Evolutionary conservation across 2,329 filamentous ascomycete species (phyloP).

Genomic region (Cadophora sp.): DNA sequence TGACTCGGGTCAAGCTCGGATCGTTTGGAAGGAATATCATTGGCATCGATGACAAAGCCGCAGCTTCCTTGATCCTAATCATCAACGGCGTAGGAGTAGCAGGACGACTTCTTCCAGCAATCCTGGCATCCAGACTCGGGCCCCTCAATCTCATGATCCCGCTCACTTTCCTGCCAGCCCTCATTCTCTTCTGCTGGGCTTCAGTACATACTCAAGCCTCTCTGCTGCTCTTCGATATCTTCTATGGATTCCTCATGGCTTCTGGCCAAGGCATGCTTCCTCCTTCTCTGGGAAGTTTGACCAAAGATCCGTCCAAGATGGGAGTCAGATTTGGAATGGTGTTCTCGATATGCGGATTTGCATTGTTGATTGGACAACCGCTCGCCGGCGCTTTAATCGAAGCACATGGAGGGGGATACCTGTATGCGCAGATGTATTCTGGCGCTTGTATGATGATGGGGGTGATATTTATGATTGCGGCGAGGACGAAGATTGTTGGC

Average conservation of each 20-base stretch:
- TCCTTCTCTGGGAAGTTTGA: slow-evolving; percentile 54
- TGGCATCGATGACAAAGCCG: slow-evolving; percentile 46
- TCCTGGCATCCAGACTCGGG: slow-evolving; percentile 54
- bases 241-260: slow-evolving; percentile 57
- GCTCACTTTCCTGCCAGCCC: slow-evolving; percentile 44
- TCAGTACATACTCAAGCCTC: slow-evolving; percentile 48
- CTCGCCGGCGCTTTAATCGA: slow-evolving; percentile 39
- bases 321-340: slow-evolving; percentile 65
- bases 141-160: slow-evolving; percentile 58
- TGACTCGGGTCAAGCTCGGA: slow-evolving; percentile 25
- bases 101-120: slow-evolving; percentile 54
- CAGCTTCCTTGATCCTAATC: slow-evolving; percentile 56
- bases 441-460: slow-evolving; percentile 31
- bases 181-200: slow-evolving; percentile 54
- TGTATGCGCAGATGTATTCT: slow-evolving; percentile 35
- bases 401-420: slow-evolving; percentile 29
- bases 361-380: slow-evolving; percentile 39
- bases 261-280: slow-evolving; percentile 58
- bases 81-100: slow-evolving; percentile 58
- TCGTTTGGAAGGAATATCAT: slow-evolving; percentile 49
- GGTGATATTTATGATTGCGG: slow-evolving; percentile 43
- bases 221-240: slow-evolving; percentile 54
- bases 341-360: slow-evolving; percentile 58
- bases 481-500: slow-evolving; percentile 26
- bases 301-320: slow-evolving; percentile 56